phyloP scores from a whole-genome alignment of 1,284 basidiomycete genomes.

The Cutaneotrichosporon cavernicola region DNA sequence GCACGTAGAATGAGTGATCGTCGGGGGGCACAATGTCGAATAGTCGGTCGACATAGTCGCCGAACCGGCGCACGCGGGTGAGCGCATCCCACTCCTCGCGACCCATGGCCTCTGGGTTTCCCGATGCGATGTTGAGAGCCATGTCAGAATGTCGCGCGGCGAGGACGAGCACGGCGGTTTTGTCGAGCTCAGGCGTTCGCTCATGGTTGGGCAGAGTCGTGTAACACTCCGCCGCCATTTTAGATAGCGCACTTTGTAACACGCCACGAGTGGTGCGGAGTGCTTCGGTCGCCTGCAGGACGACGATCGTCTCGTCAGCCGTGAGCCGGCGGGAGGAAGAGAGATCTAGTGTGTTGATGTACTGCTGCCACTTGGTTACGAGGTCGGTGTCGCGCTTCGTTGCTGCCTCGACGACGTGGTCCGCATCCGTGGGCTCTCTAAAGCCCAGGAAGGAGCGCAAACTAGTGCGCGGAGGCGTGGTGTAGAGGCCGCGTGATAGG shows the following conservation, averaged over 20 bases:
- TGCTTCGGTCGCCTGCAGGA: background rate
- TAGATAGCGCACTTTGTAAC: background rate
- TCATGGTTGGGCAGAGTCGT: constrained; percentile 6
- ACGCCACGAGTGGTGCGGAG: background rate
- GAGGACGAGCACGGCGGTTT: constrained; percentile 3
- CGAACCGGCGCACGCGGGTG: background rate
- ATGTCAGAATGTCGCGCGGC: background rate
- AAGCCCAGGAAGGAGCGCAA: constrained; percentile 13
- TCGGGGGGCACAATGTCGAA: constrained; percentile 7
- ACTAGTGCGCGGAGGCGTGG: constrained; percentile 14
- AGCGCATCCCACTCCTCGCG: constrained; percentile 17
- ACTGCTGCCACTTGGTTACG: background rate
- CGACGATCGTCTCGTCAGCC: background rate
- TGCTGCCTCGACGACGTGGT: constrained; percentile 12
- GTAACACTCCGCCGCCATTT: constrained; percentile 23
- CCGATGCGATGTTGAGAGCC: constrained; percentile 19
- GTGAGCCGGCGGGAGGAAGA: background rate
- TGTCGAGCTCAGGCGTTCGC: constrained; percentile 1
- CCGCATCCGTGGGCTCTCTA: constrained; percentile 8
- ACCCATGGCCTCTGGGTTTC: constrained; percentile 8
- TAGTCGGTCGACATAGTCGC: background rate
- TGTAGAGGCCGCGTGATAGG: constrained; percentile 19
- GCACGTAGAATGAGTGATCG: background rate
- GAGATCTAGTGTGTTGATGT: background rate
- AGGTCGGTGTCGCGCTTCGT: background rate